Evolutionary conservation across 2,329 filamentous ascomycete species (phyloP).

Genomic region (Ceratocystiopsis minuta): DNA sequence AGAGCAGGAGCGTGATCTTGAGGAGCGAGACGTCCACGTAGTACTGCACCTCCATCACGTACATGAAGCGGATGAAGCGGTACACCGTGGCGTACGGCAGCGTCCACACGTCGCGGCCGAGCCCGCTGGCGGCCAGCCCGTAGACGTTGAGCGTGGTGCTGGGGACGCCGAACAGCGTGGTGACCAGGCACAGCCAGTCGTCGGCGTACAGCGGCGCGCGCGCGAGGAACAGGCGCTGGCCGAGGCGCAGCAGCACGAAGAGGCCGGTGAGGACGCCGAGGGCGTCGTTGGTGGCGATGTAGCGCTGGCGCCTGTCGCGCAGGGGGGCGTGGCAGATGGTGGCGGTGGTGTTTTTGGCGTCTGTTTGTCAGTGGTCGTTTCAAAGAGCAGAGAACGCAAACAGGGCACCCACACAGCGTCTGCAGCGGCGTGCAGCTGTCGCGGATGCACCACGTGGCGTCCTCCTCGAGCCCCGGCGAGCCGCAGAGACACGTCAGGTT

Average conservation of each 20-base stretch:
- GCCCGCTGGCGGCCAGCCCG: constrained; percentile 21
- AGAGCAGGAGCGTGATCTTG: constrained; percentile 33
- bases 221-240: constrained; percentile 15
- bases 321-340: constrained; percentile 12
- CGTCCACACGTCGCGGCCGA: constrained; percentile 34
- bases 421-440: too few relatives aligned
- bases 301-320: constrained; percentile 15
- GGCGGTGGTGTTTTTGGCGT: constrained; percentile 12
- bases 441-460: too few relatives aligned
- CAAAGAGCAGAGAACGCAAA: too few relatives aligned
- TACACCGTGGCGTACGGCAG: constrained; percentile 23
- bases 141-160: constrained; percentile 15
- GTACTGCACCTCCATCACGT: constrained; percentile 23
- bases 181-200: constrained; percentile 18
- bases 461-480: too few relatives aligned
- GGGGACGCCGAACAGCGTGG: constrained; percentile 13
- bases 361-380: constrained; percentile 3
- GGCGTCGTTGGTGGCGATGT: constrained; percentile 14
- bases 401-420: too few relatives aligned
- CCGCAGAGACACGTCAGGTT: too few relatives aligned
- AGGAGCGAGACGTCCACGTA: constrained; percentile 26
- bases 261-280: constrained; percentile 18
- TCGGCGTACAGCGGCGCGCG: constrained; percentile 18
- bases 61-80: constrained; percentile 25
- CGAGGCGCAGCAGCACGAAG: constrained; percentile 21